Evolutionary conservation across 2,329 filamentous ascomycete species (phyloP).

Genomic region (Knoxdaviesia proteae): DNA sequence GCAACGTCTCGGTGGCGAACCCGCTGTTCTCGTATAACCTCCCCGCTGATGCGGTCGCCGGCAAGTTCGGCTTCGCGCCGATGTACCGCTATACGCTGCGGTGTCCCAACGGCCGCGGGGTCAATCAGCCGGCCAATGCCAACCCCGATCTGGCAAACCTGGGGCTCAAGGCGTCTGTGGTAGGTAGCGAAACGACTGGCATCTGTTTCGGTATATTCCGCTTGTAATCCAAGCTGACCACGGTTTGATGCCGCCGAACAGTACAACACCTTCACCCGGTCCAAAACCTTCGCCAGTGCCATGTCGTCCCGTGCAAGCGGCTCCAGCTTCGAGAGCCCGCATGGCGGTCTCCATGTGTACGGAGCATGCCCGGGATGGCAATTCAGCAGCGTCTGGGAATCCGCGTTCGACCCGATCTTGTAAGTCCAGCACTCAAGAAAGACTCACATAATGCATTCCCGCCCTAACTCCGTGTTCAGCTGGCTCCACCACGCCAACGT

Average conservation of each 20-base stretch:
- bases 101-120: slow-evolving; percentile 8
- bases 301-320: slow-evolving; percentile 14
- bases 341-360: slow-evolving; percentile 21
- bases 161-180: slow-evolving; percentile 19
- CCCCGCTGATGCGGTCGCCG: slow-evolving; percentile 16
- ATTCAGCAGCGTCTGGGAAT: slow-evolving; percentile 18
- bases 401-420: slow-evolving; percentile 26
- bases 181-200: slow-evolving; percentile 10
- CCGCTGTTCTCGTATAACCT: slow-evolving; percentile 31
- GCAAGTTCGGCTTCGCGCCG: slow-evolving; percentile 17
- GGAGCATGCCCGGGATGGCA: slow-evolving; percentile 16
- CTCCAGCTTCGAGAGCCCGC: slow-evolving; percentile 20
- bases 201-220: neutral
- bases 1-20: slow-evolving; percentile 20
- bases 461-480: slow-evolving; percentile 5
- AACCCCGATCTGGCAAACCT: slow-evolving; percentile 13
- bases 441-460: slow-evolving; percentile 1
- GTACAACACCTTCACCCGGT: slow-evolving; percentile 20
- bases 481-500: slow-evolving; percentile 35
- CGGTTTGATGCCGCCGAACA: slow-evolving; percentile 10
- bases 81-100: slow-evolving; percentile 16
- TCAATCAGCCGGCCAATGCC: slow-evolving; percentile 18
- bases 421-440: slow-evolving; percentile 7
- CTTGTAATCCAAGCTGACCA: neutral
- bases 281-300: slow-evolving; percentile 14